These are phyloP conservation scores for Chalciporus chontae DNA, from an alignment of 768 basidiomycete genomes.

Conservation along the genomic window DNA sequence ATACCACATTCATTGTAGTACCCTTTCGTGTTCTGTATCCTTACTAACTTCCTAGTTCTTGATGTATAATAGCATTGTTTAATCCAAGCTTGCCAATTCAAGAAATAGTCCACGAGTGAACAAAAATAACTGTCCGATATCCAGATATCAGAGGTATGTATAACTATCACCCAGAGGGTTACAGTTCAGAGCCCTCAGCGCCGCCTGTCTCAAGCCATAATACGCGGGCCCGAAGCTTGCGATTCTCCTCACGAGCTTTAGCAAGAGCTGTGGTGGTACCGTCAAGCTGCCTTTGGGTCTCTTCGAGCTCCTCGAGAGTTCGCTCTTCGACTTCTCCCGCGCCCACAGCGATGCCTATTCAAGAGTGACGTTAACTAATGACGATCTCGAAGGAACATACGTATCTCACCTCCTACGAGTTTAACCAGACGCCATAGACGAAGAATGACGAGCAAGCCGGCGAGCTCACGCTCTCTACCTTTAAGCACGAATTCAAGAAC, in stretches of 20 bases:
- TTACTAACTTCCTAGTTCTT: constrained; percentile 10
- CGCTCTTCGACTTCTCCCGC: constrained; percentile 68
- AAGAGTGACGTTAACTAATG: constrained; percentile 1
- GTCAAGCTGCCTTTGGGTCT: constrained; percentile 48
- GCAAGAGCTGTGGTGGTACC: constrained; percentile 41
- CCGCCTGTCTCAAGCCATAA: constrained; percentile 32
- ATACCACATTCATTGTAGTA: neutral
- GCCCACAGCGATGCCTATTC: constrained; percentile 68
- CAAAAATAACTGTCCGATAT: constrained; percentile 5
- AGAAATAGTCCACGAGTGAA: constrained; percentile 1
- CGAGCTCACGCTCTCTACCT: constrained; percentile 69
- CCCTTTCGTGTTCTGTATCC: constrained; percentile 7
- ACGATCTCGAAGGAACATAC: neutral
- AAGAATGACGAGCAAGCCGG: constrained; percentile 63
- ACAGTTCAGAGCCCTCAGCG: constrained; percentile 31
- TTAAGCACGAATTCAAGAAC: constrained; percentile 65
- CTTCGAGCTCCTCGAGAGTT: constrained; percentile 43
- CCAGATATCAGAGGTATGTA: constrained; percentile 9
- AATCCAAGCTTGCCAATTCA: constrained; percentile 6
- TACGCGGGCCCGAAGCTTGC: constrained; percentile 43
- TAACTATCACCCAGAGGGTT: constrained; percentile 14
- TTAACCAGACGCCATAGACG: constrained; percentile 83
- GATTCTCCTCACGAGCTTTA: constrained; percentile 50
- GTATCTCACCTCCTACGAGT: constrained; percentile 52
- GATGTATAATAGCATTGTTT: constrained; percentile 2